phyloP scores from a whole-genome alignment of 2,329 filamentous ascomycete genomes.

The Xylariaceae sp. region DNA sequence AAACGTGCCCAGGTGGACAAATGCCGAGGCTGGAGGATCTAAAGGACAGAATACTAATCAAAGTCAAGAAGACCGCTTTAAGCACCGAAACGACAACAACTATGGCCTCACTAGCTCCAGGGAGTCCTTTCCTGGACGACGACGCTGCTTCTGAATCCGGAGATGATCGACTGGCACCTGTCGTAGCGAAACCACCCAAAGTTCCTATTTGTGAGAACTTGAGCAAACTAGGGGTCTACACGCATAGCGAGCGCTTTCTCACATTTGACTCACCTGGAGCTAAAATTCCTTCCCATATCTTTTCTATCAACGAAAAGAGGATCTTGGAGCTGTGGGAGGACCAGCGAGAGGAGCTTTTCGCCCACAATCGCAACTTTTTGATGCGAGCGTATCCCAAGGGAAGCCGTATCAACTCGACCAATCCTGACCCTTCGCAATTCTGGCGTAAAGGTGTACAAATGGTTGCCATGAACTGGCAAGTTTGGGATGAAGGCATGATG shows the following conservation, averaged over 20 bases:
- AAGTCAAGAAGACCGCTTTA: conserved; percentile 60
- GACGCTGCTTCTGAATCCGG: conserved; percentile 37
- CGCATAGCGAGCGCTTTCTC: conserved; percentile 77
- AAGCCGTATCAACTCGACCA: conserved; percentile 78
- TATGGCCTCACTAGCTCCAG: conserved; percentile 31
- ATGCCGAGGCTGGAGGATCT: conserved; percentile 71
- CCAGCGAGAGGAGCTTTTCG: conserved; percentile 70
- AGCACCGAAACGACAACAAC: conserved; percentile 30
- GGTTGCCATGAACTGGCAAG: conserved; percentile 98
- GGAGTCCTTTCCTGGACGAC: conserved; percentile 29
- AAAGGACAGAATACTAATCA: conserved; percentile 75
- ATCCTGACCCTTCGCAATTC: conserved; percentile 85
- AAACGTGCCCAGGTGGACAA: conserved; percentile 47
- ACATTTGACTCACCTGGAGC: conserved; percentile 62
- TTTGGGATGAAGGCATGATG: conserved; percentile 89
- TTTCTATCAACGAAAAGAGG: conserved; percentile 80
- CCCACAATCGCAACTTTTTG: conserved; percentile 81
- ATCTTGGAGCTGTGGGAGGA: conserved; percentile 59
- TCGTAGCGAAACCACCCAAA: conserved; percentile 43
- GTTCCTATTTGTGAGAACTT: conserved; percentile 65
- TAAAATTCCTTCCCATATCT: conserved; percentile 65
- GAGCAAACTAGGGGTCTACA: conserved; percentile 77
- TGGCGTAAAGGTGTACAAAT: conserved; percentile 97
- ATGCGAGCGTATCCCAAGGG: conserved; percentile 90
- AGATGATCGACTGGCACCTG: conserved; percentile 34